phyloP scores from a whole-genome alignment of 2,329 filamentous ascomycete species.

The Sclerotinia subarctica region DNA sequence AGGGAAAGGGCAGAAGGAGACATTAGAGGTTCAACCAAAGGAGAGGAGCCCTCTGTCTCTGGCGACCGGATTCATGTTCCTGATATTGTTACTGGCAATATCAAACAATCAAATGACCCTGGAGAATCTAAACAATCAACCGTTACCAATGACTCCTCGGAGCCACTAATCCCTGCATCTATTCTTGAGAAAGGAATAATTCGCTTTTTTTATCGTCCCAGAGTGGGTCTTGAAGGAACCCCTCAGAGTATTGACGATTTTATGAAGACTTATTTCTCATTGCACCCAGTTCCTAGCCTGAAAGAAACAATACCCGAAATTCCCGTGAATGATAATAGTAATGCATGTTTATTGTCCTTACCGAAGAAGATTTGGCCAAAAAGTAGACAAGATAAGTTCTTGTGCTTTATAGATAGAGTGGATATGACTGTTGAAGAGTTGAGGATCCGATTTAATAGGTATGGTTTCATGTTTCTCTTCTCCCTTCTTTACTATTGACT shows the following conservation, averaged over 20 bases:
- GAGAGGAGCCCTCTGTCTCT: no score
- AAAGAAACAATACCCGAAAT: conserved; percentile 63
- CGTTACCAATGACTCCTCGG: no score
- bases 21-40: no score
- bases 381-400: conserved; percentile 66
- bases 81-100: background rate
- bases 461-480: background rate
- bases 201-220: conserved; percentile 84
- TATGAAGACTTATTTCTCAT: conserved; percentile 73
- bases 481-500: background rate
- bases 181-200: conserved; percentile 85
- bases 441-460: conserved; percentile 67
- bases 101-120: no score
- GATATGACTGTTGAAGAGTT: conserved; percentile 63
- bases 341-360: conserved; percentile 70
- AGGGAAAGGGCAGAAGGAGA: no score
- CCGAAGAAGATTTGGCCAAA: conserved; percentile 82
- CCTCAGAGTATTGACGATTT: conserved; percentile 69
- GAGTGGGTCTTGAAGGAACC: conserved; percentile 65
- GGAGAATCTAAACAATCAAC: no score
- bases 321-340: conserved; percentile 49
- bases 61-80: background rate
- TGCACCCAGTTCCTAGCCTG: conserved; percentile 63
- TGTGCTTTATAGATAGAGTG: conserved; percentile 79
- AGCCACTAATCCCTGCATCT: conserved; percentile 42